These are phyloP conservation scores for Globisporangium middletonii DNA, from an alignment of 352 stramenopile species.

Conservation along the genomic window DNA sequence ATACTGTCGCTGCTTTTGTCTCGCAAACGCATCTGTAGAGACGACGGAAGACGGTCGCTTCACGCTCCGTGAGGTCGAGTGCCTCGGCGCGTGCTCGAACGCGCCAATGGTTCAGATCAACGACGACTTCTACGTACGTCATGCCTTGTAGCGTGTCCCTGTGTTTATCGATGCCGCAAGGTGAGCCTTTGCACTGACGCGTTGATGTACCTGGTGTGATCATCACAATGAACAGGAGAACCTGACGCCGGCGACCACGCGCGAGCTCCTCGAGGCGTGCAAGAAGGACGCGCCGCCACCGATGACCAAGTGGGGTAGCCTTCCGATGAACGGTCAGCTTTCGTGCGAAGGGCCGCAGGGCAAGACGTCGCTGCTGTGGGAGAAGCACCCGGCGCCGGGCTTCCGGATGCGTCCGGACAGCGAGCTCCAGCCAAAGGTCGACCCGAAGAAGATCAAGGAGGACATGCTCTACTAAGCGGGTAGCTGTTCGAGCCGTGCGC, in stretches of 20 bases:
- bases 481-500: neutral
- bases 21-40: constrained; percentile 24
- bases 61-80: constrained; percentile 98
- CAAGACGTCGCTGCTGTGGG: constrained; percentile 92
- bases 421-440: constrained; percentile 91
- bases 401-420: constrained; percentile 90
- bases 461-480: constrained; percentile 81
- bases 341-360: constrained; percentile 96
- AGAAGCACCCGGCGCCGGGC: constrained; percentile 71
- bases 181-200: neutral
- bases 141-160: neutral
- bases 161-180: too few species aligned
- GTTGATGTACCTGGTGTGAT: neutral
- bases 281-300: constrained; percentile 89
- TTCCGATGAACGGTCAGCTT: constrained; percentile 99
- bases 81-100: constrained; percentile 98
- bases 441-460: constrained; percentile 91
- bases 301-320: constrained; percentile 98
- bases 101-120: constrained; percentile 99
- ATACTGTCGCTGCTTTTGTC: neutral
- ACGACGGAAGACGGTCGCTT: constrained; percentile 76
- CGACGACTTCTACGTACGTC: constrained; percentile 93
- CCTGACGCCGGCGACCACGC: constrained; percentile 96
- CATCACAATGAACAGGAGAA: constrained; percentile 86
- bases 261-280: constrained; percentile 96